Evolutionary conservation across 345 rosid genomes (phyloP).

Genomic region (Leavenworthia alabamica): DNA sequence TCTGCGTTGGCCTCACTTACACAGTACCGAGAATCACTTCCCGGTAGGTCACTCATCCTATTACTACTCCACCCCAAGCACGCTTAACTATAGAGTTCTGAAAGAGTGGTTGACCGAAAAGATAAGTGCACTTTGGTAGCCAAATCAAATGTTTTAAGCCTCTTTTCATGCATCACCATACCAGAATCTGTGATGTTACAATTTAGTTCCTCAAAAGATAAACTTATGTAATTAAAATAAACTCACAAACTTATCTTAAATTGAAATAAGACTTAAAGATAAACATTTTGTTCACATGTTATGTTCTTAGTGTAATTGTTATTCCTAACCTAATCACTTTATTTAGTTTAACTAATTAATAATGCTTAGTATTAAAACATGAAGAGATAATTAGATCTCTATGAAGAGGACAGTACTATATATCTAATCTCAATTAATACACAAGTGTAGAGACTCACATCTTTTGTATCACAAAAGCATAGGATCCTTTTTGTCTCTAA

Average conservation of each 20-base stretch:
- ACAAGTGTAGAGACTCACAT: slow-evolving; percentile 12
- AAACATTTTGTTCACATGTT: not conserved
- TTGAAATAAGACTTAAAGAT: not conserved
- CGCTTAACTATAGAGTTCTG: too few species aligned
- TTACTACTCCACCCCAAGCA: too few species aligned
- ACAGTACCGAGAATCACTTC: too few species aligned
- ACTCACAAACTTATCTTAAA: not conserved
- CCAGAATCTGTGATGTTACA: too few species aligned
- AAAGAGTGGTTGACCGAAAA: too few species aligned
- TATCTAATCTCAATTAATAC: not conserved
- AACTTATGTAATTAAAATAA: not conserved
- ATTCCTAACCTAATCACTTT: not conserved
- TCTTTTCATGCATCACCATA: too few species aligned
- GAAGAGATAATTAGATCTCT: not conserved
- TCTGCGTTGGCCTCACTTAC: too few species aligned
- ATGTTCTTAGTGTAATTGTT: not conserved
- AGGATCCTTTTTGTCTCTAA: slow-evolving; percentile 13
- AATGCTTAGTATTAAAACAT: not conserved
- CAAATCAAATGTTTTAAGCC: not conserved
- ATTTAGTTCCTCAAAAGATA: not conserved
- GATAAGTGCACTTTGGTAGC: too few species aligned
- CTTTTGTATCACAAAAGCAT: slow-evolving; percentile 27
- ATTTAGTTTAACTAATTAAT: not conserved
- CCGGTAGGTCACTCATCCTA: too few species aligned
- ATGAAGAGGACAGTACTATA: not conserved